A percentile compares a stretch with the other conserved stretches of the same genome.
Evolutionary conservation across 2,329 filamentous ascomycete species (phyloP).

Genomic region (Dryadomyces quercivorus): DNA sequence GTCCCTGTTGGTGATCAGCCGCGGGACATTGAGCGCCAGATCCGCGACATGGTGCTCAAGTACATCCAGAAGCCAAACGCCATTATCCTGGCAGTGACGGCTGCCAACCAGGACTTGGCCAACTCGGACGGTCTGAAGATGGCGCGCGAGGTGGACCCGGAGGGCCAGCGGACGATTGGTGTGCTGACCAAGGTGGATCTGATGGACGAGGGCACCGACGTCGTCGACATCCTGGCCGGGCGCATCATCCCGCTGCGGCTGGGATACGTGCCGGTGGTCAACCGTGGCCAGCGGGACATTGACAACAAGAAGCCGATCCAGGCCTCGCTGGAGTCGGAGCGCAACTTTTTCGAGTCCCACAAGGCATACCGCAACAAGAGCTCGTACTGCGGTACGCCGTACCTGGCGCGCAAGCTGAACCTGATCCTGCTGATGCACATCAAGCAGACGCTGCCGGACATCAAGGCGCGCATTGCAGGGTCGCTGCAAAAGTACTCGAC

Average conservation of each 20-base stretch:
- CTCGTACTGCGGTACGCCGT: conserved; percentile 95
- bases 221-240: conserved; percentile 91
- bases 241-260: conserved; percentile 90
- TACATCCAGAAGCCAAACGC: conserved; percentile 99
- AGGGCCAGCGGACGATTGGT: conserved; percentile 89
- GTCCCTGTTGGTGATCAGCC: conserved; percentile 97
- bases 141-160: conserved; percentile 88
- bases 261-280: conserved; percentile 92
- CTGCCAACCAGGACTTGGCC: conserved; percentile 94
- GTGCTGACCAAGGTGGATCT: conserved; percentile 94
- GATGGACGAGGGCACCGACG: conserved; percentile 98
- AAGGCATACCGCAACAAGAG: conserved; percentile 98
- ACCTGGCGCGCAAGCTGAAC: conserved; percentile 92
- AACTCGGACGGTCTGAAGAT: conserved; percentile 97
- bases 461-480: conserved; percentile 91
- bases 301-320: conserved; percentile 96
- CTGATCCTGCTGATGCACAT: conserved; percentile 99
- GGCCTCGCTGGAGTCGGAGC: conserved; percentile 82
- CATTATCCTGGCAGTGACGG: conserved; percentile 91
- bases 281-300: conserved; percentile 94
- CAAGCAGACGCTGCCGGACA: conserved; percentile 96
- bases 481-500: conserved; percentile 83
- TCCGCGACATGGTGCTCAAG: conserved; percentile 87
- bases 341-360: conserved; percentile 96
- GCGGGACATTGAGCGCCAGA: conserved; percentile 97